Percentiles rank a stretch among this genome's conserved stretches.
Evolutionary conservation across 2,329 filamentous ascomycete genomes (phyloP).

Genomic region (Alternaria tenuissima): DNA sequence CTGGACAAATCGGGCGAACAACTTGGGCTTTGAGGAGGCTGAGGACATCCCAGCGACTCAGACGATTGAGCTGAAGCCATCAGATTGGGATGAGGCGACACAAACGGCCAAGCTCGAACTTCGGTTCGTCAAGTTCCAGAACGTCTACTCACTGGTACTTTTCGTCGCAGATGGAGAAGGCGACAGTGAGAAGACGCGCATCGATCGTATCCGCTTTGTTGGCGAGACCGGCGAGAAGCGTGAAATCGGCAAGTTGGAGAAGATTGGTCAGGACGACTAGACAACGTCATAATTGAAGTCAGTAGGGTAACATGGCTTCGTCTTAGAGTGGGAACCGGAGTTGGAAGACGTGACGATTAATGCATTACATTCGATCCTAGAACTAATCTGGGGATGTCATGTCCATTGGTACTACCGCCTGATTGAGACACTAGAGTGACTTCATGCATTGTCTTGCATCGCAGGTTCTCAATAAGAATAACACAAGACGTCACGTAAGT

Average conservation of each 20-base stretch:
- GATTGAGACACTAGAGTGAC: neutral
- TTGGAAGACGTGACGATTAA: neutral
- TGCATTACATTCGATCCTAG: neutral
- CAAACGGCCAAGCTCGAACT: slow-evolving; percentile 65
- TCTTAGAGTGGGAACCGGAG: neutral
- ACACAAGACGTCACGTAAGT: neutral
- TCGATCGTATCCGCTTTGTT: slow-evolving; percentile 81
- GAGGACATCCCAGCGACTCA: slow-evolving; percentile 86
- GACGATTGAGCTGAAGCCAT: slow-evolving; percentile 73
- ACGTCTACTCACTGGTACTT: slow-evolving; percentile 82
- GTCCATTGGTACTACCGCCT: neutral
- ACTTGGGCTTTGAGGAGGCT: slow-evolving; percentile 93
- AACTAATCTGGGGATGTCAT: neutral
- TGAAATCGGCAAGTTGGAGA: slow-evolving; percentile 93
- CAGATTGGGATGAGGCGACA: slow-evolving; percentile 73
- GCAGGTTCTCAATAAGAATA: neutral
- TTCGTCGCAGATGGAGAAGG: slow-evolving; percentile 87
- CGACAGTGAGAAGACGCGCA: slow-evolving; percentile 82
- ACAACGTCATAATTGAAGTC: neutral
- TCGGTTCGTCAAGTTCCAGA: slow-evolving; percentile 97
- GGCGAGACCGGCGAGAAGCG: slow-evolving; percentile 92
- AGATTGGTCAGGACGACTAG: slow-evolving; percentile 76
- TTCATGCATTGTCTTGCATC: neutral
- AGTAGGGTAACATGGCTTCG: neutral
- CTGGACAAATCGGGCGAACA: slow-evolving; percentile 87